Evolutionary conservation across 805 yeast genomes (phyloP), one percentile per base, ranked within the genome.

Genomic region (Blastobotrys mokoenaii): DNA sequence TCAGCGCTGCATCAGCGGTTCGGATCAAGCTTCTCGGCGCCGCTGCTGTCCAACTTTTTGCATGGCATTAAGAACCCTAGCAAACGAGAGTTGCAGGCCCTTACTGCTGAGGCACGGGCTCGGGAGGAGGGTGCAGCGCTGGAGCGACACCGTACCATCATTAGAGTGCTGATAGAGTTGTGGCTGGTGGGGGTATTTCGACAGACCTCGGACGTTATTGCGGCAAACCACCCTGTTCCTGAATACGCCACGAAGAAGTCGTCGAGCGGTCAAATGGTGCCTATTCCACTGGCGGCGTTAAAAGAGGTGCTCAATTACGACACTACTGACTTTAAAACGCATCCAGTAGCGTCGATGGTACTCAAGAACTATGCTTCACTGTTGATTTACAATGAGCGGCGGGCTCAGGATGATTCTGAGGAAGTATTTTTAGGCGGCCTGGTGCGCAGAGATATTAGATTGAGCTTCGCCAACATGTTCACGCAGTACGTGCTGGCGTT

Each of bases 1-100:
- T 76, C 86, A 34, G 80, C 79, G 0, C 63, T 88, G 15, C 95
- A 87, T 63, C 95, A 84, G 61, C 68, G 96, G 45, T 87, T 88
- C 57, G 56, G 67, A 2, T 43, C 51, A 0, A 52, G 61, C 2
- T 82, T 84, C 59, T 74, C 89, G 0, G 74, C 77, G 1, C 57
- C 50, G 9, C 56, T 79, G 30, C 62, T 74, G 46, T 60, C 67
- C 17, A 66, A 66, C n/a, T 46, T 64, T 12, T 46, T 60, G 12
- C 49, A 51, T n/a, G 61, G 56, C 3, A 51, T 64, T 22, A 49
- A 48, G 15, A 47, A 46, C 18, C 54, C 55, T 20, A 10, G 54
- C 14, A 48, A 51, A 43, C 43, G 51, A 17, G 56, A 55, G 15
- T 42, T 49, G 7, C 46, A 50, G 8, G 41, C 47, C 2, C 42